phyloP scores from a whole-genome alignment of 805 yeast species.

The Sugiyamaella chiloensis region DNA sequence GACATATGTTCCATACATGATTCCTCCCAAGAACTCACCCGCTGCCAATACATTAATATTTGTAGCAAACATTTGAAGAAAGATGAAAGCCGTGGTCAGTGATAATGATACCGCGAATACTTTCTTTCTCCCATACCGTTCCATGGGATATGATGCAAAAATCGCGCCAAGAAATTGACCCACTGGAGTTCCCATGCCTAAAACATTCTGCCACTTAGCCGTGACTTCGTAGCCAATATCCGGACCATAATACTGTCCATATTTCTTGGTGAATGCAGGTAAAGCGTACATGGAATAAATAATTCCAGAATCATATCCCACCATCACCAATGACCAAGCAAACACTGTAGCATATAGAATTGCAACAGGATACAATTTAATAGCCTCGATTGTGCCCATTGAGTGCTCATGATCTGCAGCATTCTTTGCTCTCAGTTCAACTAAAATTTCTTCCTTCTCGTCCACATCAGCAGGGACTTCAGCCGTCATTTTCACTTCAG shows the following conservation, averaged over 20 bases:
- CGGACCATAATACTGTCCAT: slow-evolving; percentile 34
- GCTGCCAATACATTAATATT: no score
- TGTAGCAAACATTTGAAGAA: no score
- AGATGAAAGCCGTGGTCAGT: slow-evolving; percentile 46
- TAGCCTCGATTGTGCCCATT: slow-evolving; percentile 34
- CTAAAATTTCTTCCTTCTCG: no score
- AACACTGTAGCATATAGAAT: slow-evolving; percentile 46
- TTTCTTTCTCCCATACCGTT: slow-evolving; percentile 1
- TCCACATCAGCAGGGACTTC: no score
- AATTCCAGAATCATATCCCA: slow-evolving; percentile 46
- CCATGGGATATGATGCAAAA: not conserved
- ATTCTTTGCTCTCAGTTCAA: no score
- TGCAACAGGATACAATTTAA: slow-evolving; percentile 45
- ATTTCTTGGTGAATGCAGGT: slow-evolving; percentile 42
- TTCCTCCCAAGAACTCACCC: no score
- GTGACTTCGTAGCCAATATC: slow-evolving; percentile 15
- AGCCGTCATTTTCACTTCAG: no score
- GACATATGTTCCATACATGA: no score
- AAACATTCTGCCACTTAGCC: slow-evolving; percentile 28
- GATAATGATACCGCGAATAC: slow-evolving; percentile 31
- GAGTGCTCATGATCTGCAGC: slow-evolving; percentile 27
- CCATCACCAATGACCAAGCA: slow-evolving; percentile 45
- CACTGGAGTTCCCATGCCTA: slow-evolving; percentile 26
- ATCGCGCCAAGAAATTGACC: slow-evolving; percentile 43
- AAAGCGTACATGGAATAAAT: slow-evolving; percentile 43